Conservation (phyloP, 306 rosid genomes). For the Cucumis hystrix region DNA sequence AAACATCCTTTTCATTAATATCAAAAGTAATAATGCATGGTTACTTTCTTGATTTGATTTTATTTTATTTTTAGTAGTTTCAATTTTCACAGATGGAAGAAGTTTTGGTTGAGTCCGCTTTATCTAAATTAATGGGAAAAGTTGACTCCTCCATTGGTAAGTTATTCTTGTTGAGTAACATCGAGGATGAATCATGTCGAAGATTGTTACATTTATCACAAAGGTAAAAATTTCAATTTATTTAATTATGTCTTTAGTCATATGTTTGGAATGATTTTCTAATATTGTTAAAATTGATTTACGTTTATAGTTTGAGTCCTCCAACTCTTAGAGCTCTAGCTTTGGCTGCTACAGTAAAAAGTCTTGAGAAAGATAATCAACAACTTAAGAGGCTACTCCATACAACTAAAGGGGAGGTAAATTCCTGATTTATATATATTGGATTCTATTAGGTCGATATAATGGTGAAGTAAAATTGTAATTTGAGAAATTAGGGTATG, state of each 20-base stretch:
- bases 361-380: conserved; percentile 56
- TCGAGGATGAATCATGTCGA: conserved; percentile 33
- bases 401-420: conserved; percentile 71
- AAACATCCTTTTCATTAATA: not conserved
- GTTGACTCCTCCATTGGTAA: conserved; percentile 25
- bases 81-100: conserved; percentile 37
- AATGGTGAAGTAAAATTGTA: too few relatives aligned
- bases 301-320: conserved; percentile 39
- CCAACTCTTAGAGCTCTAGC: conserved; percentile 36
- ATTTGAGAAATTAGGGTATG: too few relatives aligned
- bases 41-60: not conserved
- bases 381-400: conserved; percentile 47
- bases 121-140: conserved; percentile 24
- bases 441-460: too few relatives aligned
- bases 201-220: conserved; percentile 49
- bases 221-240: conserved; percentile 31
- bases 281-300: not conserved
- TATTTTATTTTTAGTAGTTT: conserved; percentile 11
- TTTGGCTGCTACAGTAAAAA: conserved; percentile 39
- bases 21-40: not conserved
- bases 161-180: conserved; percentile 36
- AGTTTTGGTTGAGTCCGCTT: conserved; percentile 41
- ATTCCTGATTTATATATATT: too few relatives aligned
- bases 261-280: not conserved
- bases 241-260: not conserved